These are phyloP conservation scores for Pueraria montana DNA, from an alignment of 306 rosid species.

Conservation along the genomic window DNA sequence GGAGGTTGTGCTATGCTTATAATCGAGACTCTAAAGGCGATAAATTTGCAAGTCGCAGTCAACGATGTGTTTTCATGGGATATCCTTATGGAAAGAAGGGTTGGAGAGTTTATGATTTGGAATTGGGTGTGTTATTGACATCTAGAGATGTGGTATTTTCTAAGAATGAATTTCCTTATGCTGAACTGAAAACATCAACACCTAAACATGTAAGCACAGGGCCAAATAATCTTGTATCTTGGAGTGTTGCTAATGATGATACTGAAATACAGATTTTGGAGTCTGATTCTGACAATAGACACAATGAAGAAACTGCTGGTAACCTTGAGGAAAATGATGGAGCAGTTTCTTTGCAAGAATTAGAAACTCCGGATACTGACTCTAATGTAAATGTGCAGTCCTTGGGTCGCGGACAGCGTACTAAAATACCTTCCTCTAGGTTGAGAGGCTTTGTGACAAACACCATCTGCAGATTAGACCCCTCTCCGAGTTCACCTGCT, in stretches of 20 bases:
- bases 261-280: too few species aligned
- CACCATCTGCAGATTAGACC: not conserved
- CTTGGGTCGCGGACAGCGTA: not conserved
- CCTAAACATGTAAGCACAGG: not conserved
- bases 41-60: not conserved
- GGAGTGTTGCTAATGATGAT: too few species aligned
- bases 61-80: not conserved
- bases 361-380: too few species aligned
- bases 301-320: too few species aligned
- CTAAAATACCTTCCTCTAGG: not conserved
- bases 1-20: not conserved
- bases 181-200: too few species aligned
- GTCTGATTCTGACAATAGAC: too few species aligned
- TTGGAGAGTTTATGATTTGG: not conserved
- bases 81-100: not conserved
- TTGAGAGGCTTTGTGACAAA: not conserved
- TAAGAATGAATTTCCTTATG: not conserved
- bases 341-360: too few species aligned
- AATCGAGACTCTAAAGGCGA: not conserved
- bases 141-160: not conserved
- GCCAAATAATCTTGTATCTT: not conserved
- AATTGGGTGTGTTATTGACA: not conserved
- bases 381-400: not conserved
- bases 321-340: too few species aligned
- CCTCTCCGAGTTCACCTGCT: not conserved